Evolutionary conservation across 257 asterid species (phyloP).

Genomic region (Nicotiana benthamiana): DNA sequence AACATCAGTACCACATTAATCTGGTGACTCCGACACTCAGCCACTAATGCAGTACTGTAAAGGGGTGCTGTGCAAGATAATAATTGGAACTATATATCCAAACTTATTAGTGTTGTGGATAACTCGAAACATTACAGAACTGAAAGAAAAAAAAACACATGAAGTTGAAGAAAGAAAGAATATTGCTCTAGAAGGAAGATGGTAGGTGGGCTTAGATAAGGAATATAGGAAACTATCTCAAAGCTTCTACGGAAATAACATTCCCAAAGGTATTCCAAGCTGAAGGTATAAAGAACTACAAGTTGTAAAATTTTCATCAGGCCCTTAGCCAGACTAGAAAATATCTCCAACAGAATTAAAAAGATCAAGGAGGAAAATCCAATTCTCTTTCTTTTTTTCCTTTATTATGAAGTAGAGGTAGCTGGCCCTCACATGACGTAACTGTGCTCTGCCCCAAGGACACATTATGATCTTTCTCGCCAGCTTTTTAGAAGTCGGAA

Average conservation of each 20-base stretch:
- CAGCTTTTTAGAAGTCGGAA: not conserved
- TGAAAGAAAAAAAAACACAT: not conserved
- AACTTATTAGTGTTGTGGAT: not conserved
- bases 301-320: not conserved
- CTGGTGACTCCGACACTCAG: not conserved
- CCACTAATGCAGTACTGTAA: not conserved
- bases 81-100: not conserved
- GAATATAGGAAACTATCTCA: not conserved
- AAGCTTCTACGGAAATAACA: not conserved
- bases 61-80: not conserved
- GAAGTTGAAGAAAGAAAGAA: not conserved
- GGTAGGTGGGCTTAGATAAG: not conserved
- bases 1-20: not conserved
- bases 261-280: not conserved
- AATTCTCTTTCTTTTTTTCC: not conserved
- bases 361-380: not conserved
- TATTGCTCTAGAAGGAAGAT: not conserved
- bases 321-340: not conserved
- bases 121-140: not conserved
- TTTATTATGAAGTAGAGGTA: not conserved
- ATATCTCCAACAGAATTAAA: not conserved
- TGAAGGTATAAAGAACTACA: not conserved
- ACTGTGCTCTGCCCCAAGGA: not conserved
- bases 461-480: not conserved
- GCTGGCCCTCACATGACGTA: not conserved